Conservation (phyloP, 305 asterid genomes). For the Fraxinus sp. region DNA sequence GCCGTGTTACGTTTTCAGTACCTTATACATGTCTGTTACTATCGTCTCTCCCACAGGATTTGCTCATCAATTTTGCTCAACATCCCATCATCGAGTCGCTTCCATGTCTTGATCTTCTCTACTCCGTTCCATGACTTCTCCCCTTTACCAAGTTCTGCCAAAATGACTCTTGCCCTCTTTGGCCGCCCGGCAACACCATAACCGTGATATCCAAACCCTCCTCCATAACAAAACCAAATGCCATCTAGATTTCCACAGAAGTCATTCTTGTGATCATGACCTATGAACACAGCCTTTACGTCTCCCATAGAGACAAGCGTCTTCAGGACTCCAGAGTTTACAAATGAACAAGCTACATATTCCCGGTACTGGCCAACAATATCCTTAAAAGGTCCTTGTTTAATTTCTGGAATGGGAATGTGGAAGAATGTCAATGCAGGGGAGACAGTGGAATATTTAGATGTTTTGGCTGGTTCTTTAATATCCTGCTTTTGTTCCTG, state of each 20-base stretch:
- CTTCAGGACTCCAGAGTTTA: conserved; percentile 67
- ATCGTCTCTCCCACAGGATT: conserved; percentile 59
- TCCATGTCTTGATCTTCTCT: conserved; percentile 75
- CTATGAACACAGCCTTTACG: conserved; percentile 81
- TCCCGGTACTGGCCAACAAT: conserved; percentile 60
- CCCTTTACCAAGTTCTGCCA: conserved; percentile 66
- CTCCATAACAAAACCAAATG: conserved; percentile 87
- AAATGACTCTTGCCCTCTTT: conserved; percentile 62
- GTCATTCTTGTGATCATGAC: conserved; percentile 87
- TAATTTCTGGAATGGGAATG: conserved; percentile 26
- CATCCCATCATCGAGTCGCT: conserved; percentile 59
- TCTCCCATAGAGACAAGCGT: conserved; percentile 63
- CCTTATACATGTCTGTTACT: neutral
- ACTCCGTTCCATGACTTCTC: conserved; percentile 54
- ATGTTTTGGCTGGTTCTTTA: conserved; percentile 12
- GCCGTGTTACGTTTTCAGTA: neutral
- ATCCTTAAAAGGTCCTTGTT: conserved; percentile 56
- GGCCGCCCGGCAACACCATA: conserved; percentile 72
- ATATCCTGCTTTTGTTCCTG: conserved; percentile 47
- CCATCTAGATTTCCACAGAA: conserved; percentile 72
- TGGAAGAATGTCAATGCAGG: conserved; percentile 72
- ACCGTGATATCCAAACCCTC: conserved; percentile 90
- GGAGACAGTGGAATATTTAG: conserved; percentile 11
- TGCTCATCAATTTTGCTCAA: conserved; percentile 73
- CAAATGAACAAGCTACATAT: conserved; percentile 62